Conservation (phyloP, 1,284 basidiomycete genomes). For the Ganoderma lingzhi region DNA sequence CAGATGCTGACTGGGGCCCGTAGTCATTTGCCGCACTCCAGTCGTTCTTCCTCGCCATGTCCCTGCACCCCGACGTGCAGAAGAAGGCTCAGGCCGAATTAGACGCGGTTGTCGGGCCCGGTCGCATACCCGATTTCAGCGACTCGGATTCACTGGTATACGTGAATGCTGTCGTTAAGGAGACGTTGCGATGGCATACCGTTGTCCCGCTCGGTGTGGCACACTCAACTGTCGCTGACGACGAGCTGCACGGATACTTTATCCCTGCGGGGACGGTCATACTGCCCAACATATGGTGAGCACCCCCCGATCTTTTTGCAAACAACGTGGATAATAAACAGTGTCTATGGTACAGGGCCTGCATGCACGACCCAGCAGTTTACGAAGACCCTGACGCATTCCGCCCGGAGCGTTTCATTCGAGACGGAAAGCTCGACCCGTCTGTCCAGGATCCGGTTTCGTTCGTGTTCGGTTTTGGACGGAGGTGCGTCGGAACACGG, state of each 20-base stretch:
- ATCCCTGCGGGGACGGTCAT: constrained; percentile 33
- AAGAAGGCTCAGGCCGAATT: constrained; percentile 41
- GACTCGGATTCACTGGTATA: constrained; percentile 28
- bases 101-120: constrained; percentile 32
- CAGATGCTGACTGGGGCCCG: not conserved
- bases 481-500: constrained; percentile 6
- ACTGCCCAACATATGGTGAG: constrained; percentile 33
- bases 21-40: constrained; percentile 34
- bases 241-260: constrained; percentile 24
- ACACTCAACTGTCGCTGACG: constrained; percentile 13
- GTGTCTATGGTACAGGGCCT: constrained; percentile 1
- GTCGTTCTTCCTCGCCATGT: constrained; percentile 33
- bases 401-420: constrained; percentile 16
- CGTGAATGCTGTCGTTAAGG: constrained; percentile 28
- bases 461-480: constrained; percentile 18
- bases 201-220: constrained; percentile 14
- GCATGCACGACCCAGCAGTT: constrained; percentile 7
- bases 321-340: not conserved
- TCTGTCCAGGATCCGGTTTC: constrained; percentile 2
- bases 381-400: constrained; percentile 12
- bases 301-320: not conserved
- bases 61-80: constrained; percentile 33
- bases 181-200: constrained; percentile 23
- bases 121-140: constrained; percentile 31
- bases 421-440: constrained; percentile 3